Evolutionary conservation across 2,329 filamentous ascomycete species (phyloP).

Genomic region (Fusarium cyanostomum): DNA sequence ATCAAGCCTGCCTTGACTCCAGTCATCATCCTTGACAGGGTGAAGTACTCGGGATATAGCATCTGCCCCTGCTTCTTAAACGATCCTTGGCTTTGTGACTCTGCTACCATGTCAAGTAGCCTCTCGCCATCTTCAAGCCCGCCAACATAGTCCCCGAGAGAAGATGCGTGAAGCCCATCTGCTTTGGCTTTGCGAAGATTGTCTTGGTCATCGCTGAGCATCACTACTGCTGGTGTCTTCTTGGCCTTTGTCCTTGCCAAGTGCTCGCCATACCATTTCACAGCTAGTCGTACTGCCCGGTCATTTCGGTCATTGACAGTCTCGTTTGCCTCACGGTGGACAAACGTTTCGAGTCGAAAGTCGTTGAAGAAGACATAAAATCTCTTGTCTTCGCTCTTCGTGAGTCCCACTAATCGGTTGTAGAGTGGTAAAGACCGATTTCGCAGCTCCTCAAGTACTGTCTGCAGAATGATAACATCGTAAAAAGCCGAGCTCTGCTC

Average conservation of each 20-base stretch:
- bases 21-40: slow-evolving; percentile 92
- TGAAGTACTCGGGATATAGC: slow-evolving; percentile 90
- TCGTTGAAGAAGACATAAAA: slow-evolving; percentile 99
- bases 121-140: slow-evolving; percentile 84
- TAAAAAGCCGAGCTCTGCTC: slow-evolving; percentile 92
- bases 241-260: slow-evolving; percentile 71
- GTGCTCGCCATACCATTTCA: slow-evolving; percentile 91
- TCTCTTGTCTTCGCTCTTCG: slow-evolving; percentile 94
- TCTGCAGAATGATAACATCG: slow-evolving; percentile 96
- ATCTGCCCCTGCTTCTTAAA: slow-evolving; percentile 70
- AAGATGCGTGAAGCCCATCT: slow-evolving; percentile 76
- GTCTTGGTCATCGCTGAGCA: slow-evolving; percentile 92
- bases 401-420: slow-evolving; percentile 88
- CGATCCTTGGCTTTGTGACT: slow-evolving; percentile 75
- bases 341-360: slow-evolving; percentile 91
- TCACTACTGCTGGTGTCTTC: slow-evolving; percentile 79
- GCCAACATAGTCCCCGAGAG: slow-evolving; percentile 80
- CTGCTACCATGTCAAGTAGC: slow-evolving; percentile 92
- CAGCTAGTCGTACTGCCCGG: slow-evolving; percentile 84
- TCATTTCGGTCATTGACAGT: slow-evolving; percentile 97
- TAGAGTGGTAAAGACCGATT: slow-evolving; percentile 95
- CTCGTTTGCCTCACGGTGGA: slow-evolving; percentile 78
- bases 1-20: slow-evolving; percentile 87
- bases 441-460: slow-evolving; percentile 93
- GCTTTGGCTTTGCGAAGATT: slow-evolving; percentile 83